Percentiles rank a stretch among this genome's conserved stretches.
Conservation (phyloP, 2,329 filamentous ascomycete species). For the Scedosporium aurantiacum region DNA sequence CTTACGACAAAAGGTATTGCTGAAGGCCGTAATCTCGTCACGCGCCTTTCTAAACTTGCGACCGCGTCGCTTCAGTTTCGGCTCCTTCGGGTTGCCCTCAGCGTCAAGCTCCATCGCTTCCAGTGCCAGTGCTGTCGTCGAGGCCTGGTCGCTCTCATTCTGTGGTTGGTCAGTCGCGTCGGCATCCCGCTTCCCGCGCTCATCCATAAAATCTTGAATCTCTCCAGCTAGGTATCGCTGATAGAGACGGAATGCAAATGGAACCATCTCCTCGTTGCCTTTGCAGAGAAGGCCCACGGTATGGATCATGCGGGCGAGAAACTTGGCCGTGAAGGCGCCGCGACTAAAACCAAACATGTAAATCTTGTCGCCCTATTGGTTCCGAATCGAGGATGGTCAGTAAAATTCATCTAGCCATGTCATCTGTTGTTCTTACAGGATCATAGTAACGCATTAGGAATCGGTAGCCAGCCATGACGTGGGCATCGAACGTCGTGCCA, state of each 20-base stretch:
- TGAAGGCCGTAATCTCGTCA: slow-evolving; percentile 32
- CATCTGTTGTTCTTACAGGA: slow-evolving; percentile 16
- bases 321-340: slow-evolving; percentile 41
- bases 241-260: slow-evolving; percentile 35
- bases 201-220: slow-evolving; percentile 19
- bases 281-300: slow-evolving; percentile 36
- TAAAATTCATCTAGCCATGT: background rate
- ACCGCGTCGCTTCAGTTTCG: slow-evolving; percentile 44
- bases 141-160: slow-evolving; percentile 35
- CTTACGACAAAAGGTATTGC: slow-evolving; percentile 34
- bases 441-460: slow-evolving; percentile 45
- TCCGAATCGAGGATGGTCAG: background rate
- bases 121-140: slow-evolving; percentile 33
- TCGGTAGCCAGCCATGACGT: slow-evolving; percentile 40
- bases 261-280: slow-evolving; percentile 43
- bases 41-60: slow-evolving; percentile 14
- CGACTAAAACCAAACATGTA: slow-evolving; percentile 45
- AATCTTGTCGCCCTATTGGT: slow-evolving; percentile 32
- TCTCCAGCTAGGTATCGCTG: slow-evolving; percentile 29
- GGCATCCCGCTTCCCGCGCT: slow-evolving; percentile 18
- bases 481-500: slow-evolving; percentile 36
- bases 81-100: slow-evolving; percentile 25
- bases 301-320: slow-evolving; percentile 39
- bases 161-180: slow-evolving; percentile 39
- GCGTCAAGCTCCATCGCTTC: slow-evolving; percentile 17